These are phyloP conservation scores for Phyllosticta ampelicida DNA, from an alignment of 2,329 filamentous ascomycete species.

Conservation along the genomic window DNA sequence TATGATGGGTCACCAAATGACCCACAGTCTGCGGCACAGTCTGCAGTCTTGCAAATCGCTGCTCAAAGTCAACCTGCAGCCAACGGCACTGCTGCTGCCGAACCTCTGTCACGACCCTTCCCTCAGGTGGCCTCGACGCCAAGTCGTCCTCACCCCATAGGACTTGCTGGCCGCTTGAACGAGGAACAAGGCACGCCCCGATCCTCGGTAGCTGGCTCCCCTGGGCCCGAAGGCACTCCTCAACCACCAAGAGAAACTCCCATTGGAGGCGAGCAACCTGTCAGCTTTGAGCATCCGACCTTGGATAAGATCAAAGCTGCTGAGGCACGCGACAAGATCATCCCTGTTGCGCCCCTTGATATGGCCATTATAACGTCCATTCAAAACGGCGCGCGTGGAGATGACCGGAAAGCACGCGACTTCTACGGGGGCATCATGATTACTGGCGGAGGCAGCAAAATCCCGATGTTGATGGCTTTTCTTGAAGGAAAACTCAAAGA, in stretches of 20 bases:
- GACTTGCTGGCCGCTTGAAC: slow-evolving; percentile 56
- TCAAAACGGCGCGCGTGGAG: slow-evolving; percentile 71
- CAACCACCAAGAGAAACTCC: slow-evolving; percentile 35
- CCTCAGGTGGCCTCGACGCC: slow-evolving; percentile 44
- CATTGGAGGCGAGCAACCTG: slow-evolving; percentile 34
- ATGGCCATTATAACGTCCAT: slow-evolving; percentile 84
- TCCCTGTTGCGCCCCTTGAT: slow-evolving; percentile 77
- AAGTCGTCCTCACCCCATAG: slow-evolving; percentile 50
- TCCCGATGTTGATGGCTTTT: slow-evolving; percentile 63
- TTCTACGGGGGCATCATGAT: slow-evolving; percentile 43
- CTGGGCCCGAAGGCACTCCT: slow-evolving; percentile 65
- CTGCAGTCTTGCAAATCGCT: slow-evolving; percentile 49
- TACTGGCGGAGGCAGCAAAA: slow-evolving; percentile 28
- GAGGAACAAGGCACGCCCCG: slow-evolving; percentile 65
- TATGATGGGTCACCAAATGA: slow-evolving; percentile 93
- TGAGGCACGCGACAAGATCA: slow-evolving; percentile 63
- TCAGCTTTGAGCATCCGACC: slow-evolving; percentile 34
- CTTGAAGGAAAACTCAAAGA: slow-evolving; percentile 73
- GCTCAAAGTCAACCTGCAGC: slow-evolving; percentile 18
- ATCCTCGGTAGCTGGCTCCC: slow-evolving; percentile 79
- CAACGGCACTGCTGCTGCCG: slow-evolving; percentile 6
- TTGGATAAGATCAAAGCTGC: slow-evolving; percentile 43
- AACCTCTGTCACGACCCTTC: slow-evolving; percentile 21
- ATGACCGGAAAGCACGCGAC: slow-evolving; percentile 88
- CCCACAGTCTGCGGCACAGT: slow-evolving; percentile 73